Percentiles rank a stretch among this genome's conserved stretches.
phyloP scores from a whole-genome alignment of 305 asterid species.

The Solanum hybrid region DNA sequence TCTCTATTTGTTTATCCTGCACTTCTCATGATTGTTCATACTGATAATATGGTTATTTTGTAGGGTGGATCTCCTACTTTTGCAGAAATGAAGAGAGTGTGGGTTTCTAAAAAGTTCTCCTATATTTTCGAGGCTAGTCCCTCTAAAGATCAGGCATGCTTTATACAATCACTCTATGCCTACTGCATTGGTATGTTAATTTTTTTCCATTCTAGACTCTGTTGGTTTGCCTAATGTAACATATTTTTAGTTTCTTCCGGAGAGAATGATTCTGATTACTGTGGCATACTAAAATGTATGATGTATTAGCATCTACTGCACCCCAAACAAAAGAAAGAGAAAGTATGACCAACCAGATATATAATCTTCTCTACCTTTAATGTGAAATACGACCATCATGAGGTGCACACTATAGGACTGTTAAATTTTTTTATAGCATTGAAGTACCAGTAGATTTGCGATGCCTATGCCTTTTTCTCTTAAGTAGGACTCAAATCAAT shows the following conservation, averaged over 20 bases:
- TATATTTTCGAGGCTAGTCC: slow-evolving; percentile 78
- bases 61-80: slow-evolving; percentile 50
- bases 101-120: slow-evolving; percentile 74
- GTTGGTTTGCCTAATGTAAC: background rate
- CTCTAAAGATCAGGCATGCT: slow-evolving; percentile 65
- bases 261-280: background rate
- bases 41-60: background rate
- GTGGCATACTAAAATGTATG: background rate
- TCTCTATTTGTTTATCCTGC: background rate
- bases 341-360: background rate
- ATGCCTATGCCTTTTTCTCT: background rate
- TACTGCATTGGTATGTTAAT: slow-evolving; percentile 46
- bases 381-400: background rate
- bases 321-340: background rate
- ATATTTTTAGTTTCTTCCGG: background rate
- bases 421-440: background rate
- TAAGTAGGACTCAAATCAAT: background rate
- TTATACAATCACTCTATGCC: slow-evolving; percentile 81
- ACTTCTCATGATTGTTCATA: background rate
- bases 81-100: slow-evolving; percentile 60
- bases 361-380: background rate
- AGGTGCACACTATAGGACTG: background rate
- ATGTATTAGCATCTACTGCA: background rate
- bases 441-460: background rate
- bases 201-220: background rate